Evolutionary conservation across 2,329 filamentous ascomycete species (phyloP).

Genomic region (Aspergillus intermedius): DNA sequence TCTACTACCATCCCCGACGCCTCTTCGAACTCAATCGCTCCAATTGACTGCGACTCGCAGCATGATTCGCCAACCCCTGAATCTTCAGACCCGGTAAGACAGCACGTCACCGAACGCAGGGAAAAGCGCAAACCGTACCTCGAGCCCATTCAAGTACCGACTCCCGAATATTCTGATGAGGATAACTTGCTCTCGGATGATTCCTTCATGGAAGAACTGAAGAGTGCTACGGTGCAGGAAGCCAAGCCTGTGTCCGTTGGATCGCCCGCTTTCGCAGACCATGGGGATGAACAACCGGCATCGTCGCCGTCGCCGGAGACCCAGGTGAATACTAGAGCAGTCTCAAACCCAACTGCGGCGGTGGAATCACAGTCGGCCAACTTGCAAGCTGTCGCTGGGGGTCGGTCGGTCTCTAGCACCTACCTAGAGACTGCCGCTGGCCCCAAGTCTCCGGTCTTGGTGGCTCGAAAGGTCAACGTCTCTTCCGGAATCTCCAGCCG

Average conservation of each 20-base stretch:
- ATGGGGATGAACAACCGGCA: constrained; percentile 21
- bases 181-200: constrained; percentile 54
- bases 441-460: constrained; percentile 41
- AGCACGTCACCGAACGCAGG: constrained; percentile 19
- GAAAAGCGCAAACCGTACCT: constrained; percentile 30
- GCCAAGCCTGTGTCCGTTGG: constrained; percentile 73
- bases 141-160: constrained; percentile 49
- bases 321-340: constrained; percentile 33
- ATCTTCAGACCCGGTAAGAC: constrained; percentile 13
- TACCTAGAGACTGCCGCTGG: constrained; percentile 21
- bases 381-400: constrained; percentile 25
- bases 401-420: constrained; percentile 35
- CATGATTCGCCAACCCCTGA: constrained; percentile 18
- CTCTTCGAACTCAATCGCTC: constrained; percentile 13
- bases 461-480: constrained; percentile 70
- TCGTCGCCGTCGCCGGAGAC: constrained; percentile 16
- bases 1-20: constrained; percentile 11
- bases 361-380: constrained; percentile 17
- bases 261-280: constrained; percentile 52
- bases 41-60: constrained; percentile 14
- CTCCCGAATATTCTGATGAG: constrained; percentile 36
- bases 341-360: constrained; percentile 34
- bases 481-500: constrained; percentile 88
- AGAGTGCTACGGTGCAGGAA: constrained; percentile 73
- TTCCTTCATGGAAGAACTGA: constrained; percentile 76